A percentile compares a stretch with the other conserved stretches of the same genome.
phyloP scores from a whole-genome alignment of 2,329 filamentous ascomycete species.

The Setomelanomma holmii region DNA sequence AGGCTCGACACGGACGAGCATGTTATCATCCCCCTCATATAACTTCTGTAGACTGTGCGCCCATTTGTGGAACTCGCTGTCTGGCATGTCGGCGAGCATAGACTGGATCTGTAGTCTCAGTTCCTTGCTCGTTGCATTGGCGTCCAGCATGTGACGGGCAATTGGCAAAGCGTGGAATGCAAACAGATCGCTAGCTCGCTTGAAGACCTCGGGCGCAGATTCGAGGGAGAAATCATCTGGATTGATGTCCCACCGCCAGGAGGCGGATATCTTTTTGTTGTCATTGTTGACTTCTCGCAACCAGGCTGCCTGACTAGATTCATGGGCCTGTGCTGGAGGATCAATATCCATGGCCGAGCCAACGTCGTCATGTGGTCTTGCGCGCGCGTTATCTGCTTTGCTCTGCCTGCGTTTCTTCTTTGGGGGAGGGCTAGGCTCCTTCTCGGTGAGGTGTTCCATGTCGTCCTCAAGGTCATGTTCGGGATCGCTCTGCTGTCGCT shows the following conservation, averaged over 20 bases:
- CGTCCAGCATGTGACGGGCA: constrained; percentile 13
- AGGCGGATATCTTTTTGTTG: constrained; percentile 20
- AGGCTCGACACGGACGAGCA: constrained; percentile 18
- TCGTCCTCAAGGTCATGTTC: background rate
- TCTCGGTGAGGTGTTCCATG: background rate
- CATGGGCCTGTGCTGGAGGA: too few relatives aligned
- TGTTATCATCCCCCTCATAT: constrained; percentile 21
- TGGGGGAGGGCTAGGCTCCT: background rate
- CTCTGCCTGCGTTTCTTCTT: too few relatives aligned
- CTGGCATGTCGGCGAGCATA: constrained; percentile 10
- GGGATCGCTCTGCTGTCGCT: background rate
- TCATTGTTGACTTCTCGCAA: constrained; percentile 2
- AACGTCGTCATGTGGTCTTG: too few relatives aligned
- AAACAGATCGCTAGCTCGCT: constrained; percentile 27
- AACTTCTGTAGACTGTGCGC: constrained; percentile 23
- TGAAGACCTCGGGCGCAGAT: constrained; percentile 15
- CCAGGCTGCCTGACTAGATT: background rate
- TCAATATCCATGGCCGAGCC: too few relatives aligned
- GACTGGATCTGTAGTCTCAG: constrained; percentile 21
- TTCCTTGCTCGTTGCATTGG: constrained; percentile 11
- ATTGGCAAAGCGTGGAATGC: constrained; percentile 34
- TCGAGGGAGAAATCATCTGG: background rate
- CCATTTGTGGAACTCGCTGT: constrained; percentile 22
- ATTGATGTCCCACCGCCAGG: constrained; percentile 32
- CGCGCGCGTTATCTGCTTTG: too few relatives aligned